Evolutionary conservation across 1,284 basidiomycete genomes (phyloP), one percentile per base, ranked within the genome.

Genomic region (Retiboletus flavoniger): DNA sequence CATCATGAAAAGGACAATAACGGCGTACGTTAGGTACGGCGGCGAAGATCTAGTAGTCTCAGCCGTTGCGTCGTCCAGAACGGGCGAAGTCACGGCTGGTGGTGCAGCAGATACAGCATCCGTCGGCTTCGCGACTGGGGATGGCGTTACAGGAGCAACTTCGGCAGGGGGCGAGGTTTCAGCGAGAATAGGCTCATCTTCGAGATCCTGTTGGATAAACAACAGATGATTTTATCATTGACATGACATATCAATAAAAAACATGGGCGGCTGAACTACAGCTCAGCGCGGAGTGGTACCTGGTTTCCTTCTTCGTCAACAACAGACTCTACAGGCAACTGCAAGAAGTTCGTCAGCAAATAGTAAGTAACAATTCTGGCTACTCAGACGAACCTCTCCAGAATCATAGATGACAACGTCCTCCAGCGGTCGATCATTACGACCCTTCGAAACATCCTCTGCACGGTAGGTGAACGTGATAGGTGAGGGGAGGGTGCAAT

Each of bases 211-310:
- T 67, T 59, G 62, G 28, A 62, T 64, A 70, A 70, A 63, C 62
- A 72, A 72, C 66, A 64, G 50, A 66, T 60, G 67, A 51, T 58
- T 61, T 64, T 78, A 83, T 82, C 81, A 83, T 83, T 82, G 72
- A 75, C 72, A 78, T 72, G 68, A 71, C 55, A 60, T 60, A 61
- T 63, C 65, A 50, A 63, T 55, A 58, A 63, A 67, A 35, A 67
- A 76, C 63, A 75, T 65, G 62, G 64, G 63, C 67, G 73, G 76
- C 78, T 70, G 71, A 73, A 67, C 57, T 83, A 96, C 68, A 96
- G 92, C 84, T 97, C 94, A 83, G 83, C 86, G 67, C 85, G 92
- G 68, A 91, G 75, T 78, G 92, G 93, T 85, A 95, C 91, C 91
- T 95, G 78, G 61, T 91, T 87, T 68, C 86, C 90, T 52, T 86